Percentiles rank a stretch among this genome's conserved stretches.
These are phyloP conservation scores for Arthrobotrys megalospora DNA, from an alignment of 2,329 filamentous ascomycete species.

Conservation along the genomic window DNA sequence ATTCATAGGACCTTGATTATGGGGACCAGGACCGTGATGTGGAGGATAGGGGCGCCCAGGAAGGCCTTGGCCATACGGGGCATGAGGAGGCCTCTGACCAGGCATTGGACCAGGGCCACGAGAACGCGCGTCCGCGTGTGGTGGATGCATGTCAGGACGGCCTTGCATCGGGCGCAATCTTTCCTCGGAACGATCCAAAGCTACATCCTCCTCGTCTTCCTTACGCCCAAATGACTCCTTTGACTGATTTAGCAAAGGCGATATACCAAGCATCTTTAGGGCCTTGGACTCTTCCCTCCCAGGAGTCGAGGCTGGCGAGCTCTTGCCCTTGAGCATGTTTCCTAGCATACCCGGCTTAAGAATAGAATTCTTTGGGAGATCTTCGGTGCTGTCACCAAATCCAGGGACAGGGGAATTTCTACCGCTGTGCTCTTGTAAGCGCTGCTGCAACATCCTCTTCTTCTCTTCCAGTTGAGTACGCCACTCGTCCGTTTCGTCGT, in stretches of 20 bases:
- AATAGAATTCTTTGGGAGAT: slow-evolving; percentile 55
- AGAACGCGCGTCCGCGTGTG: slow-evolving; percentile 41
- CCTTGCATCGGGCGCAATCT: slow-evolving; percentile 37
- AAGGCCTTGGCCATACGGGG: slow-evolving; percentile 26
- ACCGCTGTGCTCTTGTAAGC: slow-evolving; percentile 57
- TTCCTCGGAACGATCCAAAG: slow-evolving; percentile 32
- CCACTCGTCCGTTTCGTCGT: slow-evolving; percentile 57
- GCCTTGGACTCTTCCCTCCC: slow-evolving; percentile 40
- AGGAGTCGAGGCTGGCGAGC: slow-evolving; percentile 31
- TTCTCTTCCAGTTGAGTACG: slow-evolving; percentile 55
- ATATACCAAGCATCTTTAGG: slow-evolving; percentile 54
- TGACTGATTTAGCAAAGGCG: slow-evolving; percentile 51
- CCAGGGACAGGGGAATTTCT: slow-evolving; percentile 59
- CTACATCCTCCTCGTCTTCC: slow-evolving; percentile 40
- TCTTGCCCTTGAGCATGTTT: slow-evolving; percentile 57
- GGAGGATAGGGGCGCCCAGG: slow-evolving; percentile 33
- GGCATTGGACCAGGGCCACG: slow-evolving; percentile 46
- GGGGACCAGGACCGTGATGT: slow-evolving; percentile 36
- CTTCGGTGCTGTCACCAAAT: slow-evolving; percentile 46
- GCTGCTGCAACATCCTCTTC: slow-evolving; percentile 50
- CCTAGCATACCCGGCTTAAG: slow-evolving; percentile 56
- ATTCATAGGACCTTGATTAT: slow-evolving; percentile 27
- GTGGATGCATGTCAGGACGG: slow-evolving; percentile 51
- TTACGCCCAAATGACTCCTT: slow-evolving; percentile 55
- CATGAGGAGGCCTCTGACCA: slow-evolving; percentile 38